Percentiles rank a stretch among this genome's conserved stretches.
Evolutionary conservation across 768 basidiomycete genomes (phyloP).

Genomic region (Suillus decipiens): DNA sequence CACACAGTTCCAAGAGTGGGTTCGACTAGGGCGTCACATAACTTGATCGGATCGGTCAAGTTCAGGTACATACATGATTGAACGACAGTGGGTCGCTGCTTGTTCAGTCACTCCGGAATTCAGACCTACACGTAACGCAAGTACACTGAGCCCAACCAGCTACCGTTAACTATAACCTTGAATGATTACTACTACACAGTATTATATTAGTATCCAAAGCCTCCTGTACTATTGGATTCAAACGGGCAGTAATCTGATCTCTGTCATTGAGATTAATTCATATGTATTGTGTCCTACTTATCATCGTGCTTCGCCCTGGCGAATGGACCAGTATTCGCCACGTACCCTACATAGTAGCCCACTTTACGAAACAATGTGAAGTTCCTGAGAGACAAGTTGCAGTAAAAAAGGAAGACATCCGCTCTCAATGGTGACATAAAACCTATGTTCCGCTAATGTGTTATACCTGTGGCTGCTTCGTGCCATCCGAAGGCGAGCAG

Average conservation of each 20-base stretch:
- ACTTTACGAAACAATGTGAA: background rate
- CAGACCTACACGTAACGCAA: background rate
- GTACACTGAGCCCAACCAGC: background rate
- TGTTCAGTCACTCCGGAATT: too few species aligned
- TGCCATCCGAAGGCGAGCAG: background rate
- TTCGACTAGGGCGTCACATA: too few species aligned
- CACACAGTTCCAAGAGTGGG: too few species aligned
- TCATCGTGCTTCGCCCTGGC: too few species aligned
- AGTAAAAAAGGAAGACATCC: background rate
- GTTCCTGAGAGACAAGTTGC: background rate
- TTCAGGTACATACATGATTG: too few species aligned
- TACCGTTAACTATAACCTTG: background rate
- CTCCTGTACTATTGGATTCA: background rate
- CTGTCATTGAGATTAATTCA: background rate
- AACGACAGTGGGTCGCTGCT: too few species aligned
- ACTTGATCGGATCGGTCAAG: too few species aligned
- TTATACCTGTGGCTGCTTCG: constrained; percentile 1
- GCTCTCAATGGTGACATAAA: background rate
- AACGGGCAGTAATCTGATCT: background rate
- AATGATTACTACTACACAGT: background rate
- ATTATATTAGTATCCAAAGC: background rate
- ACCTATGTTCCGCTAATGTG: background rate
- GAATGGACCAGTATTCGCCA: background rate
- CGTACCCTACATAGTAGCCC: background rate
- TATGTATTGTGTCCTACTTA: background rate